Conservation (phyloP, 768 basidiomycete species). For the Russula sp. region DNA sequence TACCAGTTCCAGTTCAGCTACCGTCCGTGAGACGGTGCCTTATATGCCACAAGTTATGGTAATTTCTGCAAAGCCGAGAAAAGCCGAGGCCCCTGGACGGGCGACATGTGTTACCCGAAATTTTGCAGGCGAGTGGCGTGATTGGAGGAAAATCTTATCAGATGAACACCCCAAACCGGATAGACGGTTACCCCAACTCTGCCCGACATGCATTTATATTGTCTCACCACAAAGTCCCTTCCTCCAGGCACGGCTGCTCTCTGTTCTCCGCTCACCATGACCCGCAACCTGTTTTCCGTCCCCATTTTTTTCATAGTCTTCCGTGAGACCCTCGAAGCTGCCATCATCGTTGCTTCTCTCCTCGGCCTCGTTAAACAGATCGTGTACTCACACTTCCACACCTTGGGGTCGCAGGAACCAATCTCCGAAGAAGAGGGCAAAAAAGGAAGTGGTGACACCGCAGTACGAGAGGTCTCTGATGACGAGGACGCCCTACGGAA, state of each 20-base stretch:
- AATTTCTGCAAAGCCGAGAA: no score
- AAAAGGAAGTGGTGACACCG: constrained; percentile 4
- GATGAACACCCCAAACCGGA: constrained; percentile 18
- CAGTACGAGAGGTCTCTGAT: constrained; percentile 20
- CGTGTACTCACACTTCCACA: constrained; percentile 37
- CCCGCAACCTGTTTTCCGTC: constrained; percentile 75
- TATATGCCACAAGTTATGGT: no score
- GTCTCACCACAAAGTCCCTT: constrained; percentile 11
- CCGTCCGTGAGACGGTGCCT: neutral
- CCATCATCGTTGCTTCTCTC: constrained; percentile 88
- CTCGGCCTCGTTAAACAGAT: constrained; percentile 90
- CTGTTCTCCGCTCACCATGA: constrained; percentile 45
- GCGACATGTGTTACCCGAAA: neutral
- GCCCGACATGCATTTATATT: constrained; percentile 22
- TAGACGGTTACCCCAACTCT: neutral
- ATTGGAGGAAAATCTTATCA: constrained; percentile 25
- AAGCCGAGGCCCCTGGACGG: neutral
- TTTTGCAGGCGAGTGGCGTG: neutral
- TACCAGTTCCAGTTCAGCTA: no score
- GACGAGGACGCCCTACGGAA: constrained; percentile 34
- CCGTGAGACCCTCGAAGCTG: constrained; percentile 89
- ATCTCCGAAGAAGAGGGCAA: neutral
- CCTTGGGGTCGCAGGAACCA: neutral
- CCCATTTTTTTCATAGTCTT: constrained; percentile 97
- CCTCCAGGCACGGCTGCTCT: constrained; percentile 2